A percentile compares a stretch with the other conserved stretches of the same genome.
Conservation (phyloP, 202 grass and related monocot species). For the Carex arenaria region DNA sequence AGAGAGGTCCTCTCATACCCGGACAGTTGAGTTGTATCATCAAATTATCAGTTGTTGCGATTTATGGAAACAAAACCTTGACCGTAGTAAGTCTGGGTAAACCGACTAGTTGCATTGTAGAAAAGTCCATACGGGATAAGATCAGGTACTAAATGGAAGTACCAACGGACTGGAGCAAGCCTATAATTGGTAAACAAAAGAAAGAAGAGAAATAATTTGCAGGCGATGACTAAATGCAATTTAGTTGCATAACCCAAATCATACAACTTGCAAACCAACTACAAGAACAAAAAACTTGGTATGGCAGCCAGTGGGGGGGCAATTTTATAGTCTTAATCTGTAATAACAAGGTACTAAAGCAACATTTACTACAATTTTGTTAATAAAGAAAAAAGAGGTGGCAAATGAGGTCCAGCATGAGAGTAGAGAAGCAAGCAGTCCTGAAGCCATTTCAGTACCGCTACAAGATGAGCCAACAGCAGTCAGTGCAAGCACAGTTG, state of each 20-base stretch:
- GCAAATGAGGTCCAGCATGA: slow-evolving; percentile 28
- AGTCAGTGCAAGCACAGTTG: slow-evolving; percentile 29
- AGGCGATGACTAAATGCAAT: background rate
- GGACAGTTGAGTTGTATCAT: background rate
- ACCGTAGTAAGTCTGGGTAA: background rate
- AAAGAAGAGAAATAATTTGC: background rate
- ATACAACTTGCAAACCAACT: background rate
- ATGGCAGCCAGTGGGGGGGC: background rate
- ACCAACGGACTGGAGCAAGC: background rate
- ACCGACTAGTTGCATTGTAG: background rate
- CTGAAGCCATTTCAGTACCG: background rate
- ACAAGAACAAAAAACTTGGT: background rate
- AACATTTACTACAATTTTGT: background rate
- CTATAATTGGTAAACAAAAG: background rate
- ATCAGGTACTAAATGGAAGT: background rate
- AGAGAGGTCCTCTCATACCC: background rate
- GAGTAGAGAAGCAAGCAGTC: slow-evolving; percentile 8
- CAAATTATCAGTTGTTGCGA: background rate
- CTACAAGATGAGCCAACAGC: slow-evolving; percentile 26
- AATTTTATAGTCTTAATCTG: background rate
- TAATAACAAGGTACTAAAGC: background rate
- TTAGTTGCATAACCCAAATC: background rate
- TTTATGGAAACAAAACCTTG: background rate
- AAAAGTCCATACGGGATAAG: background rate
- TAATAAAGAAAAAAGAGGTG: slow-evolving; percentile 40